Conservation (phyloP, 768 basidiomycete genomes). For the Coprinopsis cinerea region DNA sequence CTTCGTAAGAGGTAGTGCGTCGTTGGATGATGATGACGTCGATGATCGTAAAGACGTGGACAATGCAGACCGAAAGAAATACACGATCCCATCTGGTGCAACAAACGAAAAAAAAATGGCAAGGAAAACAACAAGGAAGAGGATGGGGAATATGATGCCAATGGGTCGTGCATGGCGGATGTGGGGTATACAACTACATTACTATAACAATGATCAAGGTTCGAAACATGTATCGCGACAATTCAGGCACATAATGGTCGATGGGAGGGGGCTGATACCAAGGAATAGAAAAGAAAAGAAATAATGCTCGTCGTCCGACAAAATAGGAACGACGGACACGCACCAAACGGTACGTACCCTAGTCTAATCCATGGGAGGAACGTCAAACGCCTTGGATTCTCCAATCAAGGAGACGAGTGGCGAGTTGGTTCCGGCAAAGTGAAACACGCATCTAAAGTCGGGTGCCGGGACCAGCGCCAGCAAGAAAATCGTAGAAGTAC, state of each 20-base stretch:
- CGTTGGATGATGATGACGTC: neutral
- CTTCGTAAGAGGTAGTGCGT: neutral
- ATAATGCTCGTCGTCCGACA: neutral
- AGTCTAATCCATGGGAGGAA: too few species aligned
- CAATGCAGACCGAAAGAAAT: neutral
- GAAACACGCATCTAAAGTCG: too few species aligned
- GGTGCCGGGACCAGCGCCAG: neutral
- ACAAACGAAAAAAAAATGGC: neutral
- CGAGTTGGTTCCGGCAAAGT: neutral
- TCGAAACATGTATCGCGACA: conserved; percentile 2
- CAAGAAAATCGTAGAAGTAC: neutral
- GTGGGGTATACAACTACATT: conserved; percentile 4
- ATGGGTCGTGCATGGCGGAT: neutral
- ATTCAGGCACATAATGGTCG: neutral
- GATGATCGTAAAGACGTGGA: neutral
- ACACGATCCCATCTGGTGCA: neutral
- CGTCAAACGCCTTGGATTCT: too few species aligned
- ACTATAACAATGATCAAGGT: neutral
- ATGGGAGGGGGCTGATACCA: conserved; percentile 2
- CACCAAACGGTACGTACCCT: neutral
- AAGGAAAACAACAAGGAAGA: neutral
- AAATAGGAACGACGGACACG: neutral
- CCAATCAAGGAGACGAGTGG: neutral
- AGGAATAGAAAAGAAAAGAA: neutral
- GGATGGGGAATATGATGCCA: neutral